Base-by-base conservation (phyloP, 1,284 basidiomycete genomes). In the Microbotryomycetes sp. region DNA sequence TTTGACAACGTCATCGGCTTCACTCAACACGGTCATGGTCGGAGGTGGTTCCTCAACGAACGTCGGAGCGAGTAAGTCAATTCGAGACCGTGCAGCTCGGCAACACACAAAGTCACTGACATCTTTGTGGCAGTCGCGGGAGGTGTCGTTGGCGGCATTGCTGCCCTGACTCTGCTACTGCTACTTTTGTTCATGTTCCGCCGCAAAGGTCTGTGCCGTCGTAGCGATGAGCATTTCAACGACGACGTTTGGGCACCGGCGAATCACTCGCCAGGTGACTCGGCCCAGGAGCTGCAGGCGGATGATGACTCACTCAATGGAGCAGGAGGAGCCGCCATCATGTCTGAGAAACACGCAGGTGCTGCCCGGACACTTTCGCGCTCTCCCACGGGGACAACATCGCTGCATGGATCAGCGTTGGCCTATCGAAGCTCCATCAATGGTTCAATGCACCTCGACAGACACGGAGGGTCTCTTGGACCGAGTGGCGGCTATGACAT, bases 61-160 rank as follows among this genome's bases (percentile, higher is more conserved):
- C 53, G 31, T 31, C 4, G 64, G 61, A 1, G 61, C 64, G 5
- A 63, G 50, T 52, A 29, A 52, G 50, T 26, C 28, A 28, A n/a
- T n/a, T n/a, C n/a, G n/a, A n/a, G n/a, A n/a, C n/a, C n/a, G n/a
- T n/a, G n/a, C n/a, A n/a, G n/a, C n/a, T n/a, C n/a, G n/a, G n/a
- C n/a, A n/a, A n/a, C n/a, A n/a, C n/a, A n/a, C n/a, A n/a, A n/a
- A n/a, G n/a, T n/a, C n/a, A n/a, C n/a, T n/a, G n/a, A n/a, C n/a
- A n/a, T n/a, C n/a, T n/a, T n/a, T n/a, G 4, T 52, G 25, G 12
- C 50, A 52, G 50, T 66, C 54, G 62, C 62, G 3, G 65, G 65
- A 25, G 65, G 65, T 0, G 51, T 54, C 12, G 62, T 64, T 14
- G 65, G 62, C 28, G 65, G 65, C 7, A 22, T 66, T 32, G 62